Evolutionary conservation across 106 monocot genomes (phyloP).

Genomic region (Agapanthus africanus): DNA sequence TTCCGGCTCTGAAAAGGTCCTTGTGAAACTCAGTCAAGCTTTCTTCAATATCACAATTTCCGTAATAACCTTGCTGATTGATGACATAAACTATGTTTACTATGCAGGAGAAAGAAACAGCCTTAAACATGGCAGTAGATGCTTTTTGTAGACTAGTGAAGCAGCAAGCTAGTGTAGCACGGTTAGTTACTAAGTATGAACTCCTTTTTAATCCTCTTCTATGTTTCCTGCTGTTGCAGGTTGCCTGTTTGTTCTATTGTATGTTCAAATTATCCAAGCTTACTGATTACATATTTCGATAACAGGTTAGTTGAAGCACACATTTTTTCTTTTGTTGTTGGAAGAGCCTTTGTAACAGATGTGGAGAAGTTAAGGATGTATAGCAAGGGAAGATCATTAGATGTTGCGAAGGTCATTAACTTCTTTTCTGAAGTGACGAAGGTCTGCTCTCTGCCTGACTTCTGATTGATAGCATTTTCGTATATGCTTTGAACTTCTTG

Average conservation of each 20-base stretch:
- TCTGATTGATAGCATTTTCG: background rate
- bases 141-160: slow-evolving; percentile 90
- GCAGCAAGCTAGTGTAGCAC: slow-evolving; percentile 64
- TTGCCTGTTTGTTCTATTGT: too few species aligned
- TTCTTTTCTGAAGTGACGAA: slow-evolving; percentile 79
- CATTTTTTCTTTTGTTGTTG: slow-evolving; percentile 99
- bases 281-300: slow-evolving; percentile 6
- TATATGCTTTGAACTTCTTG: background rate
- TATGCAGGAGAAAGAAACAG: slow-evolving; percentile 92
- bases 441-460: slow-evolving; percentile 26
- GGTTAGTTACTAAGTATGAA: slow-evolving; percentile 73
- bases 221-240: too few species aligned
- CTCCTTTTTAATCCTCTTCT: background rate
- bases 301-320: slow-evolving; percentile 96
- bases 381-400: slow-evolving; percentile 53
- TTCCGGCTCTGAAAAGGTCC: slow-evolving; percentile 97
- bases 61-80: slow-evolving; percentile 1
- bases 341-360: slow-evolving; percentile 98
- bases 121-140: slow-evolving; percentile 87
- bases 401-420: slow-evolving; percentile 51
- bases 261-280: background rate
- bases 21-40: background rate
- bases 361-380: slow-evolving; percentile 86
- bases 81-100: background rate
- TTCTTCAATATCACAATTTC: background rate